Percentiles rank a stretch among this genome's conserved stretches.
phyloP scores from a whole-genome alignment of 768 basidiomycete genomes.

The Holtermanniella nyarrowii region DNA sequence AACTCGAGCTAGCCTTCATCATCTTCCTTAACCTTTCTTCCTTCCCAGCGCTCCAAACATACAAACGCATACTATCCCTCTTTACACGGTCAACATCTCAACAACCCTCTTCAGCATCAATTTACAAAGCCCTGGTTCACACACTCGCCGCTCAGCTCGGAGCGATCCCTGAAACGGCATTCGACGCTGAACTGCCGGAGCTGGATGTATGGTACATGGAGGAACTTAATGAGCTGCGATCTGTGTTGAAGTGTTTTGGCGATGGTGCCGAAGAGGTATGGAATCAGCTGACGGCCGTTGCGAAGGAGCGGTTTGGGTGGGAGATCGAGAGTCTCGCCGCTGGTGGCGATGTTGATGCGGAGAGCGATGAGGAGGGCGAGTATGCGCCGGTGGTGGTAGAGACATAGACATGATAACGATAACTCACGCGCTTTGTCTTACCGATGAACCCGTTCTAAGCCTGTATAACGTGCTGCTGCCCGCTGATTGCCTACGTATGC shows the following conservation, averaged over 20 bases:
- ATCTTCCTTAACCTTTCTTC: conserved; percentile 42
- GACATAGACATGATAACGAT: conserved; percentile 4
- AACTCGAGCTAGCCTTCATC: conserved; percentile 42
- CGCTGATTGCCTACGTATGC: no score
- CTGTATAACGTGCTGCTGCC: no score
- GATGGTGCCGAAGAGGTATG: conserved; percentile 1
- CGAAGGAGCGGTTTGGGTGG: conserved; percentile 21
- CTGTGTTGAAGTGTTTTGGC: conserved; percentile 1
- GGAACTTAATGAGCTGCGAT: conserved; percentile 15
- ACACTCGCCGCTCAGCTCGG: conserved; percentile 21
- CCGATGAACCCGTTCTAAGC: no score
- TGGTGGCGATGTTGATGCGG: not conserved
- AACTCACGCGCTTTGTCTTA: no score
- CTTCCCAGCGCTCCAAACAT: conserved; percentile 39
- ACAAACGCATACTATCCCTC: conserved; percentile 40
- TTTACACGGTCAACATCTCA: conserved; percentile 29
- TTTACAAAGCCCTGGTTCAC: conserved; percentile 9
- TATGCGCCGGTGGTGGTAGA: conserved; percentile 39
- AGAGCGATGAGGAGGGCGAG: conserved; percentile 21
- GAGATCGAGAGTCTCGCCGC: conserved; percentile 7
- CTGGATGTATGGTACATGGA: conserved; percentile 31
- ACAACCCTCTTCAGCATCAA: conserved; percentile 3
- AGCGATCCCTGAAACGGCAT: conserved; percentile 24
- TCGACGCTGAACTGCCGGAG: conserved; percentile 35
- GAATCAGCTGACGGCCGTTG: conserved; percentile 2